These are phyloP conservation scores for Viridothelium virens DNA, from an alignment of 495 filamentous ascomycete species.

Conservation along the genomic window DNA sequence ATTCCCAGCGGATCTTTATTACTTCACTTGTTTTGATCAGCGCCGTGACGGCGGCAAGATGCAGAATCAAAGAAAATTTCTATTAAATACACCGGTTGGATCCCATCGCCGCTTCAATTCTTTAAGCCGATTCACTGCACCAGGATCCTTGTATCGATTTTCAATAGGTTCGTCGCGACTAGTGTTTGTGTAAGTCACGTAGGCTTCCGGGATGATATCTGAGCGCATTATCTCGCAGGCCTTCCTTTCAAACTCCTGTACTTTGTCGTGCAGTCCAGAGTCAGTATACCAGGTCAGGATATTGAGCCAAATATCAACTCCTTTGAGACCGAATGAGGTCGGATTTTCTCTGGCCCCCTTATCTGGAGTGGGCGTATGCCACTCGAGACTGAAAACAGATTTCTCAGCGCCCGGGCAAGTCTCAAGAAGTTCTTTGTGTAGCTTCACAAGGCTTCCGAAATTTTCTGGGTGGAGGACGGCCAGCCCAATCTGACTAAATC, in stretches of 20 bases:
- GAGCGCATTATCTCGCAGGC: neutral
- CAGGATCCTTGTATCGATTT: conserved; percentile 15
- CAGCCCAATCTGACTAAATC: neutral
- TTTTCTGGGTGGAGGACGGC: neutral
- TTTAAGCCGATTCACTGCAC: conserved; percentile 14
- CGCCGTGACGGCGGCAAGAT: neutral
- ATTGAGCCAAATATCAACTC: neutral
- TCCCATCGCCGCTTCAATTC: conserved; percentile 20
- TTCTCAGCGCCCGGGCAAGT: neutral
- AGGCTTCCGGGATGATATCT: neutral
- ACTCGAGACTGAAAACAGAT: neutral
- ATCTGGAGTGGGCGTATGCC: neutral
- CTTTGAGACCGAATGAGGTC: neutral
- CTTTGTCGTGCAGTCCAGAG: neutral
- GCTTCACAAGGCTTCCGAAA: neutral
- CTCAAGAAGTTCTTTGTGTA: neutral
- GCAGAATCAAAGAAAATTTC: conserved; percentile 11
- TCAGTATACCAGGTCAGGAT: neutral
- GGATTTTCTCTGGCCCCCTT: neutral
- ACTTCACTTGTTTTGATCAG: no score
- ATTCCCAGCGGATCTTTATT: no score
- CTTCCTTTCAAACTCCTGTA: neutral
- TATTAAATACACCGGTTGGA: conserved; percentile 19
- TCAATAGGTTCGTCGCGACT: neutral
- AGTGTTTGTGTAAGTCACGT: neutral